Conservation (phyloP, 345 rosid genomes). For the Acer negundo region DNA sequence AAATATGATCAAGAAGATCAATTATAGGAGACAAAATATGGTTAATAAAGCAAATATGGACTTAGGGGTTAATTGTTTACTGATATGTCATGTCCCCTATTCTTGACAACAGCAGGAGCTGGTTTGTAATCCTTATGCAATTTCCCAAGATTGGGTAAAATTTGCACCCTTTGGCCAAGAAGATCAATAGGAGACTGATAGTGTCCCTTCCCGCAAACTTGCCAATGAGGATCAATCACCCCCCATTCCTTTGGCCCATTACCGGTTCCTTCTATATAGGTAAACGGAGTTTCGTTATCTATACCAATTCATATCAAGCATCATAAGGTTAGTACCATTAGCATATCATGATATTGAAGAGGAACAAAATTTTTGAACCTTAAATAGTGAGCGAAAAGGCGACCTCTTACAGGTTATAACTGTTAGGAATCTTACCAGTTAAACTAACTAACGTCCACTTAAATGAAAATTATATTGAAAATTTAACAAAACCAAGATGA, state of each 20-base stretch:
- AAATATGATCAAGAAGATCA: neutral
- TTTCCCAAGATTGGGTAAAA: conserved; percentile 30
- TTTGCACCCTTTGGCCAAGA: conserved; percentile 24
- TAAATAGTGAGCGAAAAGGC: no score
- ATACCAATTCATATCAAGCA: neutral
- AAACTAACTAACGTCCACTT: neutral
- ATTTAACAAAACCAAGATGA: neutral
- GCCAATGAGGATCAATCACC: conserved; percentile 48
- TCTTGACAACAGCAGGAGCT: conserved; percentile 52
- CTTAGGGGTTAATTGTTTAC: conserved; percentile 33
- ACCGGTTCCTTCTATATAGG: conserved; percentile 35
- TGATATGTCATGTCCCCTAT: conserved; percentile 66
- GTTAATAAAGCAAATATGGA: no score
- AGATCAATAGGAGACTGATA: conserved; percentile 76
- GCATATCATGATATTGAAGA: no score
- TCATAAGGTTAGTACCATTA: neutral
- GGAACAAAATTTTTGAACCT: no score
- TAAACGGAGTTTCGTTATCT: conserved; percentile 47
- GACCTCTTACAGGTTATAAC: no score
- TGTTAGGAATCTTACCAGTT: neutral
- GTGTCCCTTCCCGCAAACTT: conserved; percentile 49
- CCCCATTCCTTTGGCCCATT: conserved; percentile 63
- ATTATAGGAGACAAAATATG: no score
- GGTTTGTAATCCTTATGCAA: conserved; percentile 54
- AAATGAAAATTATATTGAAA: neutral